phyloP scores from a whole-genome alignment of 306 rosid species.

The Amphicarpaea edgeworthii region DNA sequence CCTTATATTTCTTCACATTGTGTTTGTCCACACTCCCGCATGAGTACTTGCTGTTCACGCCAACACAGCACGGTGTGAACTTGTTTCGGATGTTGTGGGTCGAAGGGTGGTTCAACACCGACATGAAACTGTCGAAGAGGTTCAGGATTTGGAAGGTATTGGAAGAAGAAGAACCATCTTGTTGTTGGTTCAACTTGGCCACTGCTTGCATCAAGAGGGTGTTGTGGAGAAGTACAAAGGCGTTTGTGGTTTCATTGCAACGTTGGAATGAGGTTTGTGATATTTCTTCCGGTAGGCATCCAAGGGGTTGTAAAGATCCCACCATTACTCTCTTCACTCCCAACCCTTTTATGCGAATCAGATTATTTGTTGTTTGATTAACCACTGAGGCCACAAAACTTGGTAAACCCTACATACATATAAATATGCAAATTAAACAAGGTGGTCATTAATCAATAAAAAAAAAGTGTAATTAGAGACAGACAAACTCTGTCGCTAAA shows the following conservation, averaged over 20 bases:
- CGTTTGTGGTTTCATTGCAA: constrained; percentile 63
- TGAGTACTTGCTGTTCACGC: constrained; percentile 52
- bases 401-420: constrained; percentile 55
- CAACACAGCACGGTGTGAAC: constrained; percentile 80
- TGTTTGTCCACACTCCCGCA: constrained; percentile 72
- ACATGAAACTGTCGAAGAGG: constrained; percentile 73
- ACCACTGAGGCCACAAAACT: constrained; percentile 65
- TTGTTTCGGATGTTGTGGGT: constrained; percentile 58
- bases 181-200: constrained; percentile 58
- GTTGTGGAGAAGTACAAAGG: constrained; percentile 67
- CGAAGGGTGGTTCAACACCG: constrained; percentile 53
- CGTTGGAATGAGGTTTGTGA: constrained; percentile 48
- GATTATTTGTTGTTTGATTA: constrained; percentile 56
- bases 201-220: constrained; percentile 64
- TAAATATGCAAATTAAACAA: background rate
- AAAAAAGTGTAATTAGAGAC: too few relatives aligned
- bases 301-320: constrained; percentile 68
- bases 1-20: constrained; percentile 61
- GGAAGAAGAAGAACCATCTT: too few relatives aligned
- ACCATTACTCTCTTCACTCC: constrained; percentile 79
- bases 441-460: background rate
- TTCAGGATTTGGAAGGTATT: too few relatives aligned
- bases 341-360: constrained; percentile 62
- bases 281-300: constrained; percentile 73
- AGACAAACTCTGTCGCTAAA: too few relatives aligned